These are phyloP conservation scores for Cyberlindnera xylosilytica DNA, from an alignment of 805 yeast genomes.

Conservation along the genomic window DNA sequence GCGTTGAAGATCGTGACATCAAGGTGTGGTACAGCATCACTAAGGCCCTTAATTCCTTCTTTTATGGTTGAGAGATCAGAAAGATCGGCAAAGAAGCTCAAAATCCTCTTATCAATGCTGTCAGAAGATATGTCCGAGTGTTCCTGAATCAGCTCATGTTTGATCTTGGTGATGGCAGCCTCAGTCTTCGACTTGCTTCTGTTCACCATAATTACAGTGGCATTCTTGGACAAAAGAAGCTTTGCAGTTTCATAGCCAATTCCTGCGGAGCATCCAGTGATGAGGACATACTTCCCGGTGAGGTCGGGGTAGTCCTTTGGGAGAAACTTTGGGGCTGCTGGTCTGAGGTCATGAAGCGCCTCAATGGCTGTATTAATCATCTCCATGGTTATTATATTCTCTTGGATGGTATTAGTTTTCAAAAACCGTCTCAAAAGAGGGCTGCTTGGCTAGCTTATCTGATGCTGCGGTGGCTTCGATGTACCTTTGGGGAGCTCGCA, in stretches of 20 bases:
- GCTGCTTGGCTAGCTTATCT: no score
- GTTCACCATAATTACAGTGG: constrained; percentile 36
- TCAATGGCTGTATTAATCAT: constrained; percentile 4
- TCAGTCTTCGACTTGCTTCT: constrained; percentile 34
- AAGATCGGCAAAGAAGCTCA: constrained; percentile 31
- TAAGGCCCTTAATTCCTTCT: constrained; percentile 21
- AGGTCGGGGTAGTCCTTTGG: constrained; percentile 32
- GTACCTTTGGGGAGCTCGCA: no score
- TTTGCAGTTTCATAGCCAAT: constrained; percentile 34
- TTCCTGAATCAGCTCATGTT: constrained; percentile 21
- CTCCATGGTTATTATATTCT: constrained; percentile 1
- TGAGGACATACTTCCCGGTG: constrained; percentile 23
- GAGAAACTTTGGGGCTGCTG: constrained; percentile 24
- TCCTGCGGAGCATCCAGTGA: constrained; percentile 36
- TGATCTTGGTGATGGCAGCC: constrained; percentile 28
- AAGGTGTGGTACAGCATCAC: constrained; percentile 27
- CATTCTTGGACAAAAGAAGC: constrained; percentile 31
- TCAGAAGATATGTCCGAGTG: constrained; percentile 10
- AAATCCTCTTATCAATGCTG: constrained; percentile 21
- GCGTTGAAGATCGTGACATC: constrained; percentile 43
- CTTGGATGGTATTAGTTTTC: no score
- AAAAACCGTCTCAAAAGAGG: no score
- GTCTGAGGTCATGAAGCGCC: constrained; percentile 13
- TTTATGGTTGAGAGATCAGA: constrained; percentile 40
- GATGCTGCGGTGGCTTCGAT: no score